Evolutionary conservation across 768 basidiomycete genomes (phyloP).

Genomic region (Auricularia heimuer): DNA sequence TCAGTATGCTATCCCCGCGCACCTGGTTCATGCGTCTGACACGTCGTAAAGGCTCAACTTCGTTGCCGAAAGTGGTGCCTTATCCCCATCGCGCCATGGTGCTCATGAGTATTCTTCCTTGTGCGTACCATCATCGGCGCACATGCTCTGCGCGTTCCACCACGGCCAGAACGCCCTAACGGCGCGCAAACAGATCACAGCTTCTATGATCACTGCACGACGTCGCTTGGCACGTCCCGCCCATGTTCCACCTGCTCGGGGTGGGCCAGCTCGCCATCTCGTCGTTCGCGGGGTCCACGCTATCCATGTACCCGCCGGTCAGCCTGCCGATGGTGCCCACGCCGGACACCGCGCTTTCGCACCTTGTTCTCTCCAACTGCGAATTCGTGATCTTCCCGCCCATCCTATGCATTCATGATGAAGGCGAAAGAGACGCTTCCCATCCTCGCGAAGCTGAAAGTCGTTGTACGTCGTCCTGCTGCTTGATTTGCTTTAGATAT

Average conservation of each 20-base stretch:
- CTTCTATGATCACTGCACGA: constrained; percentile 15
- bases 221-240: constrained; percentile 15
- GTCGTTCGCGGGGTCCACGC: constrained; percentile 17
- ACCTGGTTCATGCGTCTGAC: background rate
- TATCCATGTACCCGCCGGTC: constrained; percentile 22
- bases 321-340: constrained; percentile 20
- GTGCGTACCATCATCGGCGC: background rate
- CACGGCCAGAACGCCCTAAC: background rate
- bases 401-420: constrained; percentile 20
- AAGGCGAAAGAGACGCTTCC: background rate
- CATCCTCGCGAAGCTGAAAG: background rate
- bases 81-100: constrained; percentile 13
- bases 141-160: background rate
- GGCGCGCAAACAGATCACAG: constrained; percentile 13
- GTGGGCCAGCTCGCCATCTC: constrained; percentile 11
- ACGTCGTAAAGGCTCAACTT: constrained; percentile 11
- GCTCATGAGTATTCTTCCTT: background rate
- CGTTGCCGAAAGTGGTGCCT: constrained; percentile 19
- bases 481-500: too few species aligned
- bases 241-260: constrained; percentile 17
- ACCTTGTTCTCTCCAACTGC: constrained; percentile 14
- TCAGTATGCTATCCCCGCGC: background rate
- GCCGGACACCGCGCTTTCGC: constrained; percentile 20
- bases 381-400: constrained; percentile 22
- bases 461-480: background rate